phyloP scores from a whole-genome alignment of 805 yeast species.

The Cyberlindnera maclurae region DNA sequence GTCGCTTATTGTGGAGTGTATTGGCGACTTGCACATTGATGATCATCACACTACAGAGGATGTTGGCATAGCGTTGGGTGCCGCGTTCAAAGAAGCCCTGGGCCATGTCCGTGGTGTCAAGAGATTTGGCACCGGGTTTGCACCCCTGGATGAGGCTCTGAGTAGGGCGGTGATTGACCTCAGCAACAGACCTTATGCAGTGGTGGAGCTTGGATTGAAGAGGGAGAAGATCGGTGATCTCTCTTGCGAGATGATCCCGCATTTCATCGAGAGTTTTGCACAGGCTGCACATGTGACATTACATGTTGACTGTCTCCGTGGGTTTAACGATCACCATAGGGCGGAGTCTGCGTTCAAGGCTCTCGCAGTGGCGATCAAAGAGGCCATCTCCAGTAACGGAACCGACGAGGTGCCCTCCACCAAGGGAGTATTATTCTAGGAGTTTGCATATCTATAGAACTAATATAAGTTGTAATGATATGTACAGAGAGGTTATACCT shows the following conservation, averaged over 20 bases:
- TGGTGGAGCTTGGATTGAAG: conserved; percentile 79
- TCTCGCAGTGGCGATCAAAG: conserved; percentile 83
- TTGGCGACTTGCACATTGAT: conserved; percentile 92
- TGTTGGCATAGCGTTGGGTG: conserved; percentile 86
- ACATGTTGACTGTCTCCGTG: conserved; percentile 92
- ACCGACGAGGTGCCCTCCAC: conserved; percentile 91
- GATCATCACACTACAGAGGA: conserved; percentile 98
- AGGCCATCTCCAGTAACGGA: conserved; percentile 78
- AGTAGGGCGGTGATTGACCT: conserved; percentile 94
- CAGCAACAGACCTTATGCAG: conserved; percentile 89
- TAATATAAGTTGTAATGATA: neutral
- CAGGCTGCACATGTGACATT: conserved; percentile 84
- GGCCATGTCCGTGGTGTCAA: conserved; percentile 88
- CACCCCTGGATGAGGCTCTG: conserved; percentile 94
- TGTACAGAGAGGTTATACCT: neutral
- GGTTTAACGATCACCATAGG: conserved; percentile 92
- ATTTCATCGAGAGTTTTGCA: conserved; percentile 89
- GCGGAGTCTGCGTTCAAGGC: conserved; percentile 97
- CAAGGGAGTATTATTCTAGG: conserved; percentile 79
- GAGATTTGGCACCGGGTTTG: conserved; percentile 88
- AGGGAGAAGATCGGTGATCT: conserved; percentile 92
- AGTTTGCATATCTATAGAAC: neutral
- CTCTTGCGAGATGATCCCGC: conserved; percentile 97
- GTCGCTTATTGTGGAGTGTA: conserved; percentile 84
- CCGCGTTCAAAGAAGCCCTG: conserved; percentile 81